phyloP scores from a whole-genome alignment of 2,329 filamentous ascomycete genomes.

The Trichoderma sp. region DNA sequence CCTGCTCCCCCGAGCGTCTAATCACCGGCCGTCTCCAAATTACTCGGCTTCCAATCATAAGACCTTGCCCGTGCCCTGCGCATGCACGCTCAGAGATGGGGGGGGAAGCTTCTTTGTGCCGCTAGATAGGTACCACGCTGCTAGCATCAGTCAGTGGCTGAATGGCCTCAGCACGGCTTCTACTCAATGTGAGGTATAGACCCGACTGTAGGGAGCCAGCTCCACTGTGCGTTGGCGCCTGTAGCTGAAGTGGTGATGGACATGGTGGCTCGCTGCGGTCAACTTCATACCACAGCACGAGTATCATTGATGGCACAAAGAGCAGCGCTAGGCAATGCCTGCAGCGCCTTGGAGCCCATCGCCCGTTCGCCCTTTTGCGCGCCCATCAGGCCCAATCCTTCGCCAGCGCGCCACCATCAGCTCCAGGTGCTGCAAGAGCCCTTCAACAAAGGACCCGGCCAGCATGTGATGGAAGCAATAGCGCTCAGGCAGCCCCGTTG shows the following conservation, averaged over 20 bases:
- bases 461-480: conserved; percentile 25
- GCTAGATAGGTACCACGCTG: not conserved
- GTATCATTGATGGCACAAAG: not conserved
- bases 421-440: conserved; percentile 17
- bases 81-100: not conserved
- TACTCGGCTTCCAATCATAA: not conserved
- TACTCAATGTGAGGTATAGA: not conserved
- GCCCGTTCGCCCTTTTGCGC: not conserved
- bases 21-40: not conserved
- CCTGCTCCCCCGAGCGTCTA: not conserved
- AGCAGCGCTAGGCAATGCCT: not conserved
- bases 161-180: not conserved
- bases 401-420: conserved; percentile 23
- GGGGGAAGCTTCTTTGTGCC: not conserved
- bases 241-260: not conserved
- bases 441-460: conserved; percentile 19
- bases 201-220: not conserved
- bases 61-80: not conserved
- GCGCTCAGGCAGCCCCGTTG: conserved; percentile 1
- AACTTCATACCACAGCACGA: not conserved
- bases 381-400: conserved; percentile 8
- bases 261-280: not conserved
- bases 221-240: conserved; percentile 15
- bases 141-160: not conserved
- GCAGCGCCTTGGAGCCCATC: not conserved